phyloP scores from a whole-genome alignment of 2,329 filamentous ascomycete genomes.

The Pseudogymnoascus sp. region DNA sequence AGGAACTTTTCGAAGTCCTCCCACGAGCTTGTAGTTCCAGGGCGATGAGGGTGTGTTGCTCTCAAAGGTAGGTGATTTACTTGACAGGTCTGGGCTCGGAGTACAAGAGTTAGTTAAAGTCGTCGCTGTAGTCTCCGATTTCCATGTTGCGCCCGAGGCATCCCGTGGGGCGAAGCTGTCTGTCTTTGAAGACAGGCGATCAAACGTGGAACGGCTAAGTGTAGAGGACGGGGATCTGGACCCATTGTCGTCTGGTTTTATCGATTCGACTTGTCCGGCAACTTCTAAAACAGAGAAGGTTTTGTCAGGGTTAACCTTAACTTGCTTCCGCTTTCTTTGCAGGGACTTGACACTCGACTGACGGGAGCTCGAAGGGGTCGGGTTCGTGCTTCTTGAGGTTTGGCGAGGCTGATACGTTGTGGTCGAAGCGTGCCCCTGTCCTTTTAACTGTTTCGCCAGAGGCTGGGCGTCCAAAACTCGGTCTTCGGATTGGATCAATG shows the following conservation, averaged over 20 bases:
- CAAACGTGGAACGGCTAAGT: slow-evolving; percentile 12
- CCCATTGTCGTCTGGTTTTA: slow-evolving; percentile 4
- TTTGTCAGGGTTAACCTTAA: slow-evolving; percentile 12
- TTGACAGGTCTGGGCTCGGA: slow-evolving; percentile 19
- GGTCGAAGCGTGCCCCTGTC: neutral
- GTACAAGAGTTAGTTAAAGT: slow-evolving; percentile 8
- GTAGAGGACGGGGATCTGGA: neutral
- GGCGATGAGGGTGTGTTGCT: slow-evolving; percentile 26
- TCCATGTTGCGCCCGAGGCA: slow-evolving; percentile 19
- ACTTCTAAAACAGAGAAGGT: slow-evolving; percentile 12
- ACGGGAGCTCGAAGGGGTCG: slow-evolving; percentile 7
- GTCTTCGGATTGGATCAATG: slow-evolving; percentile 10
- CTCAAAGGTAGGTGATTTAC: slow-evolving; percentile 21
- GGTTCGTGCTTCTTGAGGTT: neutral
- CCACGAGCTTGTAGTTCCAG: slow-evolving; percentile 27
- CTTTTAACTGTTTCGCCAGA: neutral
- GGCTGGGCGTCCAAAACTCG: slow-evolving; percentile 3
- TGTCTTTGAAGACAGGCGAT: slow-evolving; percentile 19
- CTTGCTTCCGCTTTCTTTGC: slow-evolving; percentile 10
- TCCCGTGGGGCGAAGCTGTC: slow-evolving; percentile 17
- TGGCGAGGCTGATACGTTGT: neutral
- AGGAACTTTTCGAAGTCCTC: slow-evolving; percentile 28
- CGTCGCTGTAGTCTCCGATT: slow-evolving; percentile 15
- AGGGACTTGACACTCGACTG: slow-evolving; percentile 1
- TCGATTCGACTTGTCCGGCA: neutral